Evolutionary conservation across 768 basidiomycete species (phyloP).

Genomic region (Favolaschia claudopus): DNA sequence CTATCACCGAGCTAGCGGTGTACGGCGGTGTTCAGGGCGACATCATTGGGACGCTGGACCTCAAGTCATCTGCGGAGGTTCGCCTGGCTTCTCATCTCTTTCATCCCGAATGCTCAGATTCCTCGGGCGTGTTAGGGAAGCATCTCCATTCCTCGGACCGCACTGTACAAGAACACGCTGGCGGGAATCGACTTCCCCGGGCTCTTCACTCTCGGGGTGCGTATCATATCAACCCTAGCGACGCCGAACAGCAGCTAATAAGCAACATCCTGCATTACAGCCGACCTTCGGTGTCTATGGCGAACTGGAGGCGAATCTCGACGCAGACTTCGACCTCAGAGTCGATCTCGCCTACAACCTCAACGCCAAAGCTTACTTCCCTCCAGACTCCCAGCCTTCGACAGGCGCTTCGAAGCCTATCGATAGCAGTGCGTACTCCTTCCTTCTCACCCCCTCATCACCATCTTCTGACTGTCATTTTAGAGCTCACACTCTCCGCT

Average conservation of each 20-base stretch:
- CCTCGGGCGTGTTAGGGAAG: conserved; percentile 22
- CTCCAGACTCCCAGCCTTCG: conserved; percentile 17
- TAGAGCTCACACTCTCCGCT: conserved; percentile 17
- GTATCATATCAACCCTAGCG: too few species aligned
- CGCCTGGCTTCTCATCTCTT: background rate
- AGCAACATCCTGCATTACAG: too few species aligned
- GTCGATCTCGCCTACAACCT: conserved; percentile 36
- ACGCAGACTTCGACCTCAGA: conserved; percentile 30
- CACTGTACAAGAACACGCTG: conserved; percentile 34
- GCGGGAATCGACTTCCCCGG: conserved; percentile 39
- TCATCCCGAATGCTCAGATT: too few species aligned
- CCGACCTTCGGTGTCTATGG: conserved; percentile 22
- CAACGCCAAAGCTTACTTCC: conserved; percentile 33
- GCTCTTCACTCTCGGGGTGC: conserved; percentile 40
- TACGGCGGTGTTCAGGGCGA: conserved; percentile 25
- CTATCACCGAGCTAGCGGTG: conserved; percentile 26
- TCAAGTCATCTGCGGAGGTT: conserved; percentile 24
- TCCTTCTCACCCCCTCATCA: background rate
- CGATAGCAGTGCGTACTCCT: conserved; percentile 3
- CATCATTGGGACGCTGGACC: conserved; percentile 28
- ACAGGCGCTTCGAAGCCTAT: background rate
- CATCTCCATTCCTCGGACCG: conserved; percentile 29
- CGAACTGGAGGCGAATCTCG: conserved; percentile 29
- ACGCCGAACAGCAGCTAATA: too few species aligned
- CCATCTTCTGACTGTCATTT: background rate